Evolutionary conservation across 441 rosid genomes (phyloP), one percentile per base, ranked within the genome.

Genomic region (Biscutella laevigata): DNA sequence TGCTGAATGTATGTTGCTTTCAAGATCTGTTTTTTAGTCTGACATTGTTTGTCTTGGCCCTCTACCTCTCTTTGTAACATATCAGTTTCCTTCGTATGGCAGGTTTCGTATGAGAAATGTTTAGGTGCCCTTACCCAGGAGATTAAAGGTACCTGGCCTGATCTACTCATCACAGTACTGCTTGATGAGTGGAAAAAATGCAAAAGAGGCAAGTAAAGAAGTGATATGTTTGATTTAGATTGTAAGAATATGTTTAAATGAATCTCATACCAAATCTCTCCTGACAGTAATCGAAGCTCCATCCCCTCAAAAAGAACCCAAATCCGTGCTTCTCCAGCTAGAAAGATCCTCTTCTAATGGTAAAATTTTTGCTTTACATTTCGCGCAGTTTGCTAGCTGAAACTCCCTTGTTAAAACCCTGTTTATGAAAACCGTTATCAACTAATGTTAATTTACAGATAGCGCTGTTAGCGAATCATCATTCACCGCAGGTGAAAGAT

Each of bases 151-250:
- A 54, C 49, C 58, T 94, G 99, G 96, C 63, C 76, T 12, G 99
- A 94, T 77, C 71, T 81, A 49, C 77, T 94, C 56, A 44, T 81
- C 62, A 68, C 70, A 2, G 81, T 86, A 41, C 67, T 94, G 21
- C 67, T 72, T 74, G 82, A 84, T 75, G 97, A 89, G 74, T 94
- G 99, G 99, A 84, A 76, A 65, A 82, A 80, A 68, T 92, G 99
- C 81, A 92, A 86, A 78, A 76, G 79, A 82, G 99, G 99, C 76
- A 79, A 53, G 45, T 66, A 19, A 36, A 42, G 8, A 50, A 22
- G 17, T 17, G 0, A 32, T 24, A 26, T 35, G 25, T 16, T 4
- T 37, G 37, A 41, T 30, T 22, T 22, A 2, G 25, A 22, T 22
- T 51, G 42, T 58, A 36, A 32, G 17, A 38, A 19, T 16, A 22